Evolutionary conservation across 306 rosid genomes (phyloP), one percentile per base, ranked within the genome.

Genomic region (Hippophae gyantsensis): DNA sequence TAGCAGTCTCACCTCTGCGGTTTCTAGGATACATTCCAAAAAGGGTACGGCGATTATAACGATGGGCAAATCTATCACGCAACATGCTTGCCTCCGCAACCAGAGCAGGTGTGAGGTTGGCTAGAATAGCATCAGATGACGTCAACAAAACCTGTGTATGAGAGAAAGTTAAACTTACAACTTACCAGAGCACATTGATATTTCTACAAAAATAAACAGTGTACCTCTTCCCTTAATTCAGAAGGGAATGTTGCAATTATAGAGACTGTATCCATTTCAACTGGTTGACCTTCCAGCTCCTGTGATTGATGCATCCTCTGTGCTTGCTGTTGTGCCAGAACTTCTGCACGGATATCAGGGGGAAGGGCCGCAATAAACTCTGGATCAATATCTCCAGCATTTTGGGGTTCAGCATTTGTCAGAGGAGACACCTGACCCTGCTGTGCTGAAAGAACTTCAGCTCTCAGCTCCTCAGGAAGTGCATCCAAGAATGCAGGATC

Each of bases 331-430:
- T 92, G 98, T 50, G 98, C 89, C 49, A 92, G 82, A 74, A 92
- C 98, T 80, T 92, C 98, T 32, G 96, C 96, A 76, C 96, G 82
- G 70, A 92, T 90, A 70, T 92, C 98, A 6, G 89, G 83, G 12
- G 97, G 96, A 76, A 92, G 98, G 72, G 98, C 98, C 48, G 98
- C 95, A 57, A 92, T 95, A 79, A 92, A 92, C 68, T 92, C 98
- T n/a, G 98, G 96, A 78, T 92, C 98, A 70, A 87, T 92, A 76
- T 92, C 98, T 40, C 78, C 89, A 42, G 80, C 72, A 68, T 76
- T 92, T 58, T 81, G 95, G 56, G 89, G 74, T 65, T 82, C 98
- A 49, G 58, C 75, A 75, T 69, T 88, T 10, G 96, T 69, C 44
- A 88, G 83, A 53, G 82, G 84, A 64, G 84, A 81, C 54, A 76